These are phyloP conservation scores for Tetrahymena elliotti DNA, from an alignment of 73 alveolate species.

Conservation along the genomic window DNA sequence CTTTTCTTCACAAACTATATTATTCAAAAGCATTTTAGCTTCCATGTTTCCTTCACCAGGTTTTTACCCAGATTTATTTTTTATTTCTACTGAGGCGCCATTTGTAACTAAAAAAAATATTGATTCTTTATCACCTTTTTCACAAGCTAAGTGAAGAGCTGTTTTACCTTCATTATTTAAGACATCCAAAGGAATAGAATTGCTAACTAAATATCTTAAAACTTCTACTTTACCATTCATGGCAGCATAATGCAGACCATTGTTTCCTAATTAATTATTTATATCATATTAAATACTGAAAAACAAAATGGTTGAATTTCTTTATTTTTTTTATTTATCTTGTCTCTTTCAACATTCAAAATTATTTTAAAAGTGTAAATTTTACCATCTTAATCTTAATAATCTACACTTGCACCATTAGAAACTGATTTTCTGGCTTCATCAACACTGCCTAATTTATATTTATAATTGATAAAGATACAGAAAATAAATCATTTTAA, in stretches of 20 bases:
- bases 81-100: conserved; percentile 37
- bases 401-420: not conserved
- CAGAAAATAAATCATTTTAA: not conserved
- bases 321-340: too few species aligned
- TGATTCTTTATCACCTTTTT: conserved; percentile 30
- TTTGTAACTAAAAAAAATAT: conserved; percentile 36
- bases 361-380: too few species aligned
- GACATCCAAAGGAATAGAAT: not conserved
- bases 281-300: not conserved
- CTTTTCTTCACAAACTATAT: conserved; percentile 8
- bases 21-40: conserved; percentile 11
- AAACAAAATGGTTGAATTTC: too few species aligned
- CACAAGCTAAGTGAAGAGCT: conserved; percentile 49
- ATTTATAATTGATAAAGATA: not conserved
- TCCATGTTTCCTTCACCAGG: conserved; percentile 38
- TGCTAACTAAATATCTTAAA: not conserved
- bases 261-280: not conserved
- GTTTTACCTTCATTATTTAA: not conserved
- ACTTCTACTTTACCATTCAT: not conserved
- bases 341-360: too few species aligned
- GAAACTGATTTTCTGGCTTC: not conserved
- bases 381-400: not conserved
- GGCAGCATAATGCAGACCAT: not conserved
- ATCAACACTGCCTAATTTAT: not conserved
- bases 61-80: conserved; percentile 26